Evolutionary conservation across 1,284 basidiomycete species (phyloP), one percentile per base, ranked within the genome.

Genomic region (Puccinia hordei): DNA sequence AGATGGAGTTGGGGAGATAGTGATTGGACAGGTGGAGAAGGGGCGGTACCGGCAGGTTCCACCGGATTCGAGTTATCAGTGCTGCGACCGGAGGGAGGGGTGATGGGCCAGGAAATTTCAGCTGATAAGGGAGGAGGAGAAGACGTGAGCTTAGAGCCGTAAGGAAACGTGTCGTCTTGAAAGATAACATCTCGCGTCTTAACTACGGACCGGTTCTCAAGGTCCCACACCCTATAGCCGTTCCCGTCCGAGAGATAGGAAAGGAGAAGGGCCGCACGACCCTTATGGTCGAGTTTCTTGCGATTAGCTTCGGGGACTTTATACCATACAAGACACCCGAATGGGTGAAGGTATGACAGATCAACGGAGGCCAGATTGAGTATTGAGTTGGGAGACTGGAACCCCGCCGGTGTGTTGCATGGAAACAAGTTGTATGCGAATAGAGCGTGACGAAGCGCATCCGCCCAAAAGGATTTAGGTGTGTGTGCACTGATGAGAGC

Each of bases 191-290:
- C n/a, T n/a, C n/a, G n/a, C n/a, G n/a, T n/a, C n/a, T n/a, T n/a
- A 5, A 53, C 17, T 4, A 53, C 17, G 17, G 51, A n/a, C 22
- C 35, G 17, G 3, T 49, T 44, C 13, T 73, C 46, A 2, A 73
- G 49, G 15, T 73, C 71, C 71, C 71, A 73, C 2, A 73, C 41
- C 9, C 49, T 17, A 27, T 27, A 73, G 1, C 71, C 71, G 24
- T 13, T 10, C 1, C 71, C 71, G 55, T 73, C 22, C 2, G 30
- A 5, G 4, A 73, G 65, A 24, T 73, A 73, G 19, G 49, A 73
- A 19, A 73, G 49, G 6, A 73, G 71, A 9, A 73, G 4, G 2
- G 66, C 4, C 5, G 66, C 5, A 19, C 66, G 38, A 8, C 30
- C 66, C 13, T 41, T 38, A 12, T 6, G 27, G 24, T 69, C 66